A percentile compares a stretch with the other conserved stretches of the same genome.
Evolutionary conservation across 192 early-diverging fungal genomes (phyloP).

Genomic region (Backusella sp.): DNA sequence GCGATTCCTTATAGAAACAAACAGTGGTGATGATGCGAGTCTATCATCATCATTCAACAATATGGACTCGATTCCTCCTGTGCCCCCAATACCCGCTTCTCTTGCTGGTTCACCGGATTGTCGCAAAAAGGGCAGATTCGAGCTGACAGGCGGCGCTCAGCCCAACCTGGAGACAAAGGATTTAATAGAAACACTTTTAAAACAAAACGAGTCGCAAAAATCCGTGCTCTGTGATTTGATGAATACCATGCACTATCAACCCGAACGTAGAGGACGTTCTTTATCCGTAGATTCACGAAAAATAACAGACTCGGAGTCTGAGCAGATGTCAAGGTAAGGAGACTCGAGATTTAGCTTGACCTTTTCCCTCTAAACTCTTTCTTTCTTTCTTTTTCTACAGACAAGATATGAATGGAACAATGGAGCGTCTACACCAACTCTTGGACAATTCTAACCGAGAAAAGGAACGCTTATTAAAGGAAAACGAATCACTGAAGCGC

Average conservation of each 20-base stretch:
- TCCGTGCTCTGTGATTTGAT: slow-evolving; percentile 36
- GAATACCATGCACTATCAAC: background rate
- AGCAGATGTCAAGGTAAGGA: background rate
- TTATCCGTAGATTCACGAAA: slow-evolving; percentile 6
- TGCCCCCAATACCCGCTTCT: background rate
- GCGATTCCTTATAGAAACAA: slow-evolving; percentile 6
- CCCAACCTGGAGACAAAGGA: slow-evolving; percentile 10
- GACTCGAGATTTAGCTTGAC: background rate
- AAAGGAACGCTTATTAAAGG: slow-evolving; percentile 7
- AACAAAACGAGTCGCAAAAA: slow-evolving; percentile 52
- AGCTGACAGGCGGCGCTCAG: slow-evolving; percentile 14
- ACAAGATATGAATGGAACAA: background rate
- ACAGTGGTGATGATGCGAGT: background rate
- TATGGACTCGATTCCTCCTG: background rate
- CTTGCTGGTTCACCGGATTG: slow-evolving; percentile 18
- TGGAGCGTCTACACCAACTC: slow-evolving; percentile 15
- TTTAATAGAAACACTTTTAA: slow-evolving; percentile 43
- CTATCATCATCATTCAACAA: background rate
- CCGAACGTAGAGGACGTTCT: background rate
- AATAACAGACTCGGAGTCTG: background rate
- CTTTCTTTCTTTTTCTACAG: no score
- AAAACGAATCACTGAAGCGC: slow-evolving; percentile 12
- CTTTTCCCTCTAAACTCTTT: no score
- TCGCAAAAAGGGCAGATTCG: slow-evolving; percentile 34
- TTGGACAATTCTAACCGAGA: slow-evolving; percentile 8